Evolutionary conservation across 192 early-diverging fungal genomes (phyloP), one percentile per base, ranked within the genome.

Genomic region (Podila clonocystis): DNA sequence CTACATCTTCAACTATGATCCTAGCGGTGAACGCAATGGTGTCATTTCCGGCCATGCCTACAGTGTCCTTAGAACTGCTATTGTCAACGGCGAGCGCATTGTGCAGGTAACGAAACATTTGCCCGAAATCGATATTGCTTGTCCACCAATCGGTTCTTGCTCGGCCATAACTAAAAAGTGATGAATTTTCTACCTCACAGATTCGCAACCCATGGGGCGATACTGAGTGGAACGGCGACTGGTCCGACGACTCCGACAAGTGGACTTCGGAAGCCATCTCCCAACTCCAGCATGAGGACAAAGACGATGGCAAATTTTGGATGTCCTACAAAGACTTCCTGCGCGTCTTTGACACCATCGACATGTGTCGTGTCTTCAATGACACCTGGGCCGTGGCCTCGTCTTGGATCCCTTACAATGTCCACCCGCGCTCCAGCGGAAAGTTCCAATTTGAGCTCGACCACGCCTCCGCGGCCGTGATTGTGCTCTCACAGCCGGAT

Each of bases 121-220:
- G 31, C 31, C 31, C n/a, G n/a, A n/a, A n/a, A 31, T 31, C 5
- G 31, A 31, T 31, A 4, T 4, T 5, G 31, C 2, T 4, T 31
- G 31, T 2, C 5, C 31, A 31, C 31, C 31, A 31, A 31, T 31
- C 2, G 31, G 5, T 31, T 31, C n/a, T 31, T 31, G 31, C 2
- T 2, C 31, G 31, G 31, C 5, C 31, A 4, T 31, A 31, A 2
- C 31, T 31, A 31, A 31, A 5, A 2, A 31, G 5, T 31, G 2
- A 2, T 31, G n/a, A n/a, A 31, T 5, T 31, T 31, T 5, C 5
- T 31, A 4, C 5, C 5, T 31, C 5, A 31, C 31, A 31, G 31
- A 31, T 31, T 48, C 66, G 85, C 22, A 87, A 88, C 63, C 87
- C 87, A 1, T 86, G 86, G 86, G 87, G 86, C 12, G 64, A 71